Conservation (phyloP, 352 stramenopile genomes). For the Pythium aristosporum region DNA sequence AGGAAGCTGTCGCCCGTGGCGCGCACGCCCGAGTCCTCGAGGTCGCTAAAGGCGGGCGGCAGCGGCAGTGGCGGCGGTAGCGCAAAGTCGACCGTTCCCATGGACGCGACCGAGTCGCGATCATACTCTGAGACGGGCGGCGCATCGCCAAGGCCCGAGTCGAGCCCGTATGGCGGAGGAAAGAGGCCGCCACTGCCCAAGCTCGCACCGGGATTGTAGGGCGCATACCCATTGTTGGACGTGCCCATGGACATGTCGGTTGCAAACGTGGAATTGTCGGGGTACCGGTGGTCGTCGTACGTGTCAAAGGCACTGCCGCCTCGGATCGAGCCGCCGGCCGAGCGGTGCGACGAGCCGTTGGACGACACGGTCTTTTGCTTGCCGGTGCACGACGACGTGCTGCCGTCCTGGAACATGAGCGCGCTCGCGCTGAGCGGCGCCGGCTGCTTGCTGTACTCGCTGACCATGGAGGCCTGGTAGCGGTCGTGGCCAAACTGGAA, state of each 20-base stretch:
- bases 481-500: slow-evolving; percentile 32
- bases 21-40: slow-evolving; percentile 1
- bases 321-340: slow-evolving; percentile 4
- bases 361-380: slow-evolving; percentile 73
- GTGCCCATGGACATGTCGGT: slow-evolving; percentile 18
- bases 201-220: not conserved
- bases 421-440: slow-evolving; percentile 60
- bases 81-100: slow-evolving; percentile 51
- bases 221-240: slow-evolving; percentile 1
- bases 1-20: slow-evolving; percentile 19
- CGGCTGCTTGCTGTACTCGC: slow-evolving; percentile 41
- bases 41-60: too few relatives aligned
- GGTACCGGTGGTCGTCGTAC: slow-evolving; percentile 13
- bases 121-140: slow-evolving; percentile 28
- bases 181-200: not conserved
- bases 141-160: not conserved
- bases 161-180: not conserved
- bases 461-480: slow-evolving; percentile 26
- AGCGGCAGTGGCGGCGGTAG: slow-evolving; percentile 12
- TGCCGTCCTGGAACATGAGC: slow-evolving; percentile 55
- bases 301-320: slow-evolving; percentile 21
- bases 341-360: slow-evolving; percentile 36
- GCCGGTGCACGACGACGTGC: slow-evolving; percentile 19
- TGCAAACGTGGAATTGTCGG: slow-evolving; percentile 3
- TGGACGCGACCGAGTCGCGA: slow-evolving; percentile 42